A percentile compares a stretch with the other conserved stretches of the same genome.
phyloP scores from a whole-genome alignment of 345 rosid species.

The Eucalyptus viminalis region DNA sequence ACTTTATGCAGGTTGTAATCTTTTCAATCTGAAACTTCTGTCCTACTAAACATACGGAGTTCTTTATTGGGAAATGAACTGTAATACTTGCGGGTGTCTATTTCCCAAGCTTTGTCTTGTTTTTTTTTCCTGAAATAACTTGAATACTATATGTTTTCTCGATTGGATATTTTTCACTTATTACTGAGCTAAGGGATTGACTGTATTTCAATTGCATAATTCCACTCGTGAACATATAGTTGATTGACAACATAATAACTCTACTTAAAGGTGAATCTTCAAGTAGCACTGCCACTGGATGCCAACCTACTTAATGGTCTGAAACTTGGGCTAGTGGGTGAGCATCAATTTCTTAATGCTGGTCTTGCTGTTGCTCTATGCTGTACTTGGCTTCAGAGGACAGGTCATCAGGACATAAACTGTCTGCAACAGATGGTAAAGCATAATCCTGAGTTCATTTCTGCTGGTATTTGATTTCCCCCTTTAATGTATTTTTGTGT shows the following conservation, averaged over 20 bases:
- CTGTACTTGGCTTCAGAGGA: constrained; percentile 71
- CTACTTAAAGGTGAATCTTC: constrained; percentile 58
- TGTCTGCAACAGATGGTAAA: constrained; percentile 46
- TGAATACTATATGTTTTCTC: not conserved
- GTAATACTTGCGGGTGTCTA: not conserved
- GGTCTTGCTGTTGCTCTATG: constrained; percentile 79
- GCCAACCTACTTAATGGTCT: constrained; percentile 43
- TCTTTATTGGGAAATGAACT: not conserved
- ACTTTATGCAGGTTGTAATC: not conserved
- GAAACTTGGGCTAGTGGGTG: constrained; percentile 87
- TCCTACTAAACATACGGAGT: not conserved
- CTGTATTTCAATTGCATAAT: not conserved
- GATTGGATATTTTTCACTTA: not conserved
- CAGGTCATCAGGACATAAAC: constrained; percentile 42
- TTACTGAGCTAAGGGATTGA: not conserved
- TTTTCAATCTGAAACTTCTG: not conserved
- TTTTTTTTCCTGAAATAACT: not conserved
- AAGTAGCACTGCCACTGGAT: constrained; percentile 55
- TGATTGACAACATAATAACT: not conserved
- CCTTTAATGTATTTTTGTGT: not conserved
- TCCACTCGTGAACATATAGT: not conserved
- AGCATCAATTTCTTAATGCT: constrained; percentile 88
- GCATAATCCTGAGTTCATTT: not conserved
- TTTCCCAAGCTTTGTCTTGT: not conserved
- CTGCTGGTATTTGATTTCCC: not conserved